Base-by-base conservation (phyloP, 208 protist species). In the Leishmania aethiopica region DNA sequence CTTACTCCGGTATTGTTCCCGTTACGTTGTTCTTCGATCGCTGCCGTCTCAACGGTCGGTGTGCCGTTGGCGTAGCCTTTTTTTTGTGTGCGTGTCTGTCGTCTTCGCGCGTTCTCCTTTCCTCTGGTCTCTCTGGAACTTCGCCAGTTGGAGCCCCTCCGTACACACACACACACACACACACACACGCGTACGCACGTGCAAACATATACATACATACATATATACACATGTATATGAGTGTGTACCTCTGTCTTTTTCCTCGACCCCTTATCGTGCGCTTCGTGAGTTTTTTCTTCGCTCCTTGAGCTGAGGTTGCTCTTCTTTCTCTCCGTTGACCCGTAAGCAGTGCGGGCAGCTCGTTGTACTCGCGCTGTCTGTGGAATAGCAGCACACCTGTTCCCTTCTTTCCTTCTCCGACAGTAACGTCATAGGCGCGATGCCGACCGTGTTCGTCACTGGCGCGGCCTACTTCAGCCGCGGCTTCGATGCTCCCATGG, bases 401-500 rank as follows among this genome's bases (percentile, higher is more conserved):
- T 32, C n/a, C 42, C 11, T 25, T 17, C 45, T 25, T 22, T 53
- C 22, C 4, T 51, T 75, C 22, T 55, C 47, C 45, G 11, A 40
- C 22, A 17, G 25, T 75, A 3, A 55, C 45, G 19, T 45, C 4
- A 10, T 55, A 45, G 60, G 28, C 66, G 35, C 49, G 3, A 81
- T 25, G 40, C 80, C 82, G 67, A 53, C 78, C 6, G 80, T 81
- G 37, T 88, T 75, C 45, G 86, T 88, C 42, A 76, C 80, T 42
- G 88, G 88, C 28, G 86, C 84, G 66, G 84, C 86, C 45, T 93
- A 91, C 77, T 95, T 96, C 83, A 86, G 72, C 79, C 83, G 85
- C n/a, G 84, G 85, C 60, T 90, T 98, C 77, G 98, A 99, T 82
- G 91, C 94, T 49, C 78, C 89, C 51, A 92, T 98, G 76, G 88